These are phyloP conservation scores for Westerdykella aurantiaca DNA, from an alignment of 2,329 filamentous ascomycete species.

Conservation along the genomic window DNA sequence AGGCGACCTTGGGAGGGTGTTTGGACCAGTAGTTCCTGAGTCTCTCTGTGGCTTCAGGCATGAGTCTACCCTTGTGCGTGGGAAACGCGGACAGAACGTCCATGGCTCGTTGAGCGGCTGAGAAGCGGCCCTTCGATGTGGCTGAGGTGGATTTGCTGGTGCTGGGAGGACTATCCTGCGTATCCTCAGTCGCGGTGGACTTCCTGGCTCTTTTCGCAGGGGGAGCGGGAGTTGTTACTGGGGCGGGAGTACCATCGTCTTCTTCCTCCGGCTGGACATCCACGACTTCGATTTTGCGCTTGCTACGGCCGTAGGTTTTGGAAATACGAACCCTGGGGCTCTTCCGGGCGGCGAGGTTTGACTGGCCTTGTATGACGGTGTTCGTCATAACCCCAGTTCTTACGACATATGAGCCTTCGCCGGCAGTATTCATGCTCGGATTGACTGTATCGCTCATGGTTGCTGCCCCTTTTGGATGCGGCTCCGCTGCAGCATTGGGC, in stretches of 20 bases:
- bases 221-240: neutral
- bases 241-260: neutral
- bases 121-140: neutral
- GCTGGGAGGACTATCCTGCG: neutral
- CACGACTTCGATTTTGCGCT: too few relatives aligned
- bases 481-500: too few relatives aligned
- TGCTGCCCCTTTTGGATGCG: too few relatives aligned
- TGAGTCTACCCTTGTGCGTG: neutral
- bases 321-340: too few relatives aligned
- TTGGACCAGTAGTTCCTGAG: neutral
- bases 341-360: too few relatives aligned
- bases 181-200: neutral
- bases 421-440: too few relatives aligned
- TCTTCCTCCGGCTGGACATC: neutral
- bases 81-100: neutral
- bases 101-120: neutral
- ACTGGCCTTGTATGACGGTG: too few relatives aligned
- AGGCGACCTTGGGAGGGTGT: conserved; percentile 23
- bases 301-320: too few relatives aligned
- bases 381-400: too few relatives aligned
- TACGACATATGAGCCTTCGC: too few relatives aligned
- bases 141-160: neutral
- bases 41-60: neutral
- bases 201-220: conserved; percentile 5
- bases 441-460: too few relatives aligned